A percentile compares a stretch with the other conserved stretches of the same genome.
phyloP scores from a whole-genome alignment of 331 rosid genomes.

The Prunus yedoensis region DNA sequence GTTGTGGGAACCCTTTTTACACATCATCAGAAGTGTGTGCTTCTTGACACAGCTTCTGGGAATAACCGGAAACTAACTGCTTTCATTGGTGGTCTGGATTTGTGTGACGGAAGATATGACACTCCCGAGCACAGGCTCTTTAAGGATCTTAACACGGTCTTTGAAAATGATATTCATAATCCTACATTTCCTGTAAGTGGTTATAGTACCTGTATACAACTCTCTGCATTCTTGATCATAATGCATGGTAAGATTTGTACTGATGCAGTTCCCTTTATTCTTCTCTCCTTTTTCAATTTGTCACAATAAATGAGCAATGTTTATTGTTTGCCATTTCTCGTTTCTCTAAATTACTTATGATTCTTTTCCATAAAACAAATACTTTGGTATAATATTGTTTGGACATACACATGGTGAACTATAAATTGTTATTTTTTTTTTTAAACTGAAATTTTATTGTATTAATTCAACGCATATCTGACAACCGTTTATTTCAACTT shows the following conservation, averaged over 20 bases:
- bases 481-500: no score
- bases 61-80: slow-evolving; percentile 65
- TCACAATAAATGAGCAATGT: neutral
- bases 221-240: neutral
- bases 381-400: no score
- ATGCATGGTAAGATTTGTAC: neutral
- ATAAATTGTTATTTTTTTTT: no score
- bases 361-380: neutral
- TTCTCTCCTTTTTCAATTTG: neutral
- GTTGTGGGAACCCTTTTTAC: slow-evolving; percentile 82
- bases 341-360: neutral
- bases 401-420: neutral
- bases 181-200: slow-evolving; percentile 58
- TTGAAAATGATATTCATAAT: slow-evolving; percentile 55
- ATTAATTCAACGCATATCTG: no score
- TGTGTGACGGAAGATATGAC: slow-evolving; percentile 79
- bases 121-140: slow-evolving; percentile 72
- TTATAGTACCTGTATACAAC: neutral
- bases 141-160: slow-evolving; percentile 48
- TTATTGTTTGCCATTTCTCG: neutral
- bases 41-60: slow-evolving; percentile 65
- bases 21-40: slow-evolving; percentile 75
- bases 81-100: slow-evolving; percentile 70
- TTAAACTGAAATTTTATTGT: no score
- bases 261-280: neutral